These are phyloP conservation scores for Nakazawaea siamensis DNA, from an alignment of 805 yeast genomes.

Conservation along the genomic window DNA sequence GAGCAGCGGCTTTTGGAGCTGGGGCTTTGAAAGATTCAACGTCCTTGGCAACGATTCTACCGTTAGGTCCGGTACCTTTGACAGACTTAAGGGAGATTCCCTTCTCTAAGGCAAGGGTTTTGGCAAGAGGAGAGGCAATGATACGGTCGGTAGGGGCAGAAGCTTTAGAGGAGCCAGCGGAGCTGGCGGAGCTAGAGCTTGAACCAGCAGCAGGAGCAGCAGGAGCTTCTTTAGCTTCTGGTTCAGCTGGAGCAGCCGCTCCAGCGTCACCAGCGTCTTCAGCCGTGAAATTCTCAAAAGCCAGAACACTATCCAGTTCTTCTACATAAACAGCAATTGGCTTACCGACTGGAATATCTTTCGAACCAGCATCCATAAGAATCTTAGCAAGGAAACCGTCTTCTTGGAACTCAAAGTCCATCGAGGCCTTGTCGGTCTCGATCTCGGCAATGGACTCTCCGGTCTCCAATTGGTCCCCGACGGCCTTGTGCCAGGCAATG, in stretches of 20 bases:
- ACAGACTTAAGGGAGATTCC: conserved; percentile 82
- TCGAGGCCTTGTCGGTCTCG: conserved; percentile 95
- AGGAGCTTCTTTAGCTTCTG: conserved; percentile 16
- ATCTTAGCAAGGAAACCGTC: conserved; percentile 90
- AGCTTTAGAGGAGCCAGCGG: conserved; percentile 29
- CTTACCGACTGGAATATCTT: conserved; percentile 87
- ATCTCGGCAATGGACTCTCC: conserved; percentile 96
- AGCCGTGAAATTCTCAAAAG: conserved; percentile 78
- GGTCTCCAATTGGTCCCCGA: conserved; percentile 81
- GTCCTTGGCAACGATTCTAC: conserved; percentile 88
- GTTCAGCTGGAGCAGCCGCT: conserved; percentile 30
- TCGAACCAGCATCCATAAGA: conserved; percentile 73
- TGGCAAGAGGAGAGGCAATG: conserved; percentile 92
- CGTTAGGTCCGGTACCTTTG: conserved; percentile 91
- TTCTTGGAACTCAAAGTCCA: conserved; percentile 98
- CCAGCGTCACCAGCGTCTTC: conserved; percentile 63
- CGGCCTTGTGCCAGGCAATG: conserved; percentile 82
- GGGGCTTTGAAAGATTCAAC: conserved; percentile 63
- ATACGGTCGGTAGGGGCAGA: conserved; percentile 50
- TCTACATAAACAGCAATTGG: conserved; percentile 97
- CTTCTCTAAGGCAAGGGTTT: conserved; percentile 83
- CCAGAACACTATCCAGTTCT: conserved; percentile 73
- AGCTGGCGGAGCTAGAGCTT: conserved; percentile 18
- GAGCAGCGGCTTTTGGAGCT: conserved; percentile 31
- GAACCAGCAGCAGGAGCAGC: conserved; percentile 22